Conservation (phyloP, 1,139 yeast species). For the Ogataea hybrid region DNA sequence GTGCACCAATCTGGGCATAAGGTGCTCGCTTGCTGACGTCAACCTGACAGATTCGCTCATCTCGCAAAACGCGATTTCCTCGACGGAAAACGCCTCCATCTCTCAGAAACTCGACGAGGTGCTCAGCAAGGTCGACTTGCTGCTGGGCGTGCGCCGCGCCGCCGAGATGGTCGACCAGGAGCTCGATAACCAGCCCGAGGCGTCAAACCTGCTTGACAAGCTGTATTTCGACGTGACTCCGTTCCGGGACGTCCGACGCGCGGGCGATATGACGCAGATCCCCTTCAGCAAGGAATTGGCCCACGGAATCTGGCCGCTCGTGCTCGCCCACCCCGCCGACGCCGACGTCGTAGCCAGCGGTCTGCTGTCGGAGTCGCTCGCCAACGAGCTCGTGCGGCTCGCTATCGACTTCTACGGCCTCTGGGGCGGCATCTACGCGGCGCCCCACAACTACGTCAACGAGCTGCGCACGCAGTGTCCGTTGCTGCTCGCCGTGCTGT, state of each 20-base stretch:
- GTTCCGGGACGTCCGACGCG: slow-evolving; percentile 43
- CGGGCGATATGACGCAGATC: slow-evolving; percentile 33
- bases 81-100: background rate
- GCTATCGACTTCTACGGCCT: slow-evolving; percentile 64
- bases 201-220: slow-evolving; percentile 25
- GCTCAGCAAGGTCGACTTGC: slow-evolving; percentile 2
- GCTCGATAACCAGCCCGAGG: slow-evolving; percentile 2
- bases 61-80: slow-evolving; percentile 7
- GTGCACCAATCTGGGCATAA: slow-evolving; percentile 24
- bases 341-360: slow-evolving; percentile 47
- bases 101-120: slow-evolving; percentile 4
- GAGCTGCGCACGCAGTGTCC: slow-evolving; percentile 53
- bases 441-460: slow-evolving; percentile 53
- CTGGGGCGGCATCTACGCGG: slow-evolving; percentile 53
- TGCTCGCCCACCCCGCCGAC: slow-evolving; percentile 3
- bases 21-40: slow-evolving; percentile 21
- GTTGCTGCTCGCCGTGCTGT: slow-evolving; percentile 60
- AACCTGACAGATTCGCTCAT: slow-evolving; percentile 13
- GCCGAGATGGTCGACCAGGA: slow-evolving; percentile 1
- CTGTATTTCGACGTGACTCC: slow-evolving; percentile 49
- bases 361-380: slow-evolving; percentile 47
- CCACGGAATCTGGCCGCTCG: slow-evolving; percentile 37
- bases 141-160: slow-evolving; percentile 1
- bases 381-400: slow-evolving; percentile 46
- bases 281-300: slow-evolving; percentile 43